Conservation (phyloP, 2,329 filamentous ascomycete genomes). For the Fusarium sp. region DNA sequence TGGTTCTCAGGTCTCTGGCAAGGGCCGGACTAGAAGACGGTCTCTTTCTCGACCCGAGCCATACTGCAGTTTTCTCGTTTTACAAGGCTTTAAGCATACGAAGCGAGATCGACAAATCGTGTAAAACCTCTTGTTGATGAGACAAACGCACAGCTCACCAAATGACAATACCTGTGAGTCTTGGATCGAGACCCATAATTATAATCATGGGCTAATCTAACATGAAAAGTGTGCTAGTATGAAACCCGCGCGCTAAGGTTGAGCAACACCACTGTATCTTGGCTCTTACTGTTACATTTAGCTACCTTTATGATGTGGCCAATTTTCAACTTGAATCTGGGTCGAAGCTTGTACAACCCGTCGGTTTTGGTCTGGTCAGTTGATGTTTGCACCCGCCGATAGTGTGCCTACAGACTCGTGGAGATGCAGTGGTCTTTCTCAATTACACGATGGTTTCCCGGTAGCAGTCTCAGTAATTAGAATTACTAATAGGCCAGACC, state of each 20-base stretch:
- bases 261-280: slow-evolving; percentile 2
- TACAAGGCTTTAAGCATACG: not conserved
- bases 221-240: slow-evolving; percentile 2
- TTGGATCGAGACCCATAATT: slow-evolving; percentile 11
- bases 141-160: not conserved
- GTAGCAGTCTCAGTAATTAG: not conserved
- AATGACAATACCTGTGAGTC: not conserved
- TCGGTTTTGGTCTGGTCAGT: not conserved
- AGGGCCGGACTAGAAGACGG: not conserved
- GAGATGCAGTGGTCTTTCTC: slow-evolving; percentile 4
- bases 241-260: slow-evolving; percentile 16
- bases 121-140: not conserved
- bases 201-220: slow-evolving; percentile 1
- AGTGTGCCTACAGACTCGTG: not conserved
- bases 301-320: slow-evolving; percentile 12
- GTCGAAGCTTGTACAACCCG: slow-evolving; percentile 17
- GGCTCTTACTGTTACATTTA: not conserved
- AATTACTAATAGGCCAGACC: slow-evolving; percentile 34
- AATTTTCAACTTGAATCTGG: slow-evolving; percentile 6
- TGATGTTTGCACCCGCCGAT: not conserved
- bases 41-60: not conserved
- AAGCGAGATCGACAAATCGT: slow-evolving; percentile 10
- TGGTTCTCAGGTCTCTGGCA: not conserved
- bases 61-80: not conserved
- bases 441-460: slow-evolving; percentile 3